These are phyloP conservation scores for Xylaria scruposa DNA, from an alignment of 495 filamentous ascomycete species.

Conservation along the genomic window DNA sequence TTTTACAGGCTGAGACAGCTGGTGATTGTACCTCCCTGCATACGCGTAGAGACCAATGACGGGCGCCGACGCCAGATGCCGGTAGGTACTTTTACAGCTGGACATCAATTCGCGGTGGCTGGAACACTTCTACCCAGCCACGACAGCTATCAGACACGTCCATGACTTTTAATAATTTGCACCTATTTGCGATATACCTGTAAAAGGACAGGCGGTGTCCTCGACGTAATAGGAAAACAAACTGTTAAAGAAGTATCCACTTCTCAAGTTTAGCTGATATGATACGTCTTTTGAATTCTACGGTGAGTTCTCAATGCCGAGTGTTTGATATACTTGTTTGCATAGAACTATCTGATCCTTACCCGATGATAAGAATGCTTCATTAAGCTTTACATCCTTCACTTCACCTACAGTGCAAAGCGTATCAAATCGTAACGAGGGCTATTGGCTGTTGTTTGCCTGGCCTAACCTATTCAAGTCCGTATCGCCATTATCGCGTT, in stretches of 20 bases:
- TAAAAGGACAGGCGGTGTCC: background rate
- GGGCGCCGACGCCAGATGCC: too few species aligned
- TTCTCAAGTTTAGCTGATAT: background rate
- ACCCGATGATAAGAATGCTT: background rate
- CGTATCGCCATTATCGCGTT: too few species aligned
- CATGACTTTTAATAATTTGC: too few species aligned
- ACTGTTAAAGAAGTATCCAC: background rate
- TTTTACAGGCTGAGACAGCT: background rate
- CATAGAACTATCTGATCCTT: background rate
- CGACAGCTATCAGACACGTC: background rate
- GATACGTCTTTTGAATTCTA: background rate
- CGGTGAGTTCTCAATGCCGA: too few species aligned
- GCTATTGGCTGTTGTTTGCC: too few species aligned
- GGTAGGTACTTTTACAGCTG: too few species aligned
- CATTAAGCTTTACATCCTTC: background rate
- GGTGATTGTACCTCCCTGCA: background rate
- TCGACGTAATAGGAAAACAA: background rate
- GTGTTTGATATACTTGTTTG: background rate
- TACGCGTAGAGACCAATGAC: too few species aligned
- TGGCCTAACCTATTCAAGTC: too few species aligned
- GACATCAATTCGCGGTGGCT: too few species aligned
- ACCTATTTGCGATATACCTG: background rate
- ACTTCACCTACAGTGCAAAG: too few species aligned
- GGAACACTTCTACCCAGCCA: background rate
- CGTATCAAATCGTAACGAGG: too few species aligned